Base-by-base conservation (phyloP, 495 filamentous ascomycete species). In the Talaromyces wortmannii region DNA sequence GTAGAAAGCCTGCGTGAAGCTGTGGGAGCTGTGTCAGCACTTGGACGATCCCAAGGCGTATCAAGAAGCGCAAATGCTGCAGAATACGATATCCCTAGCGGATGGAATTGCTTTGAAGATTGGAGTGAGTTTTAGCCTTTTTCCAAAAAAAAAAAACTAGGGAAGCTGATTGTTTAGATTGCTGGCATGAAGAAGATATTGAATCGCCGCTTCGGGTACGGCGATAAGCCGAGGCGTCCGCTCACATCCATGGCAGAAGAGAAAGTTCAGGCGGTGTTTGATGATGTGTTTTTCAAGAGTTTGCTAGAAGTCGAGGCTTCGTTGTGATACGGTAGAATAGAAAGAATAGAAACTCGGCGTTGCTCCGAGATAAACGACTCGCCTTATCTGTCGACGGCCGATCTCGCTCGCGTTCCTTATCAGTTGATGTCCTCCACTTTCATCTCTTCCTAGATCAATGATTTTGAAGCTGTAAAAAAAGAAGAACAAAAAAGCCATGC, bases 51-150 rank as follows among this genome's bases (percentile, higher is more conserved):
- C 67, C 11, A 86, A 85, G 23, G 75, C 82, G 62, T 58, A 77
- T 31, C 70, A 77, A 18, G 81, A 87, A 62, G 86, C 88, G 0
- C 72, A 79, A 63, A 77, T 75, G 52, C 66, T 89, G 71, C 88
- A 90, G 69, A 83, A 81, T 30, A 70, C 87, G 32, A 76, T 91
- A 16, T 82, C 85, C 11, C 68, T 79, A 45, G 88, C 84, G 32
- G 88, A 91, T 73, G 90, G 88, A 88, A 81, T 80, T 12, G 84
- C 82, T 31, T 89, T 89, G 59, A 79, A 88, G 57, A 80, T 83
- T 54, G 88, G 87, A 33, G 83, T 40, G 13, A 40, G 36, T 13
- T 40, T 10, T n/a, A n/a, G 23, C 23, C 4, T 23, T 23, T 23
- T 23, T n/a, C n/a, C n/a, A n/a, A n/a, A n/a, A n/a, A n/a, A n/a